Evolutionary conservation across 2,329 filamentous ascomycete genomes (phyloP).

Genomic region (Colletotrichum horii): DNA sequence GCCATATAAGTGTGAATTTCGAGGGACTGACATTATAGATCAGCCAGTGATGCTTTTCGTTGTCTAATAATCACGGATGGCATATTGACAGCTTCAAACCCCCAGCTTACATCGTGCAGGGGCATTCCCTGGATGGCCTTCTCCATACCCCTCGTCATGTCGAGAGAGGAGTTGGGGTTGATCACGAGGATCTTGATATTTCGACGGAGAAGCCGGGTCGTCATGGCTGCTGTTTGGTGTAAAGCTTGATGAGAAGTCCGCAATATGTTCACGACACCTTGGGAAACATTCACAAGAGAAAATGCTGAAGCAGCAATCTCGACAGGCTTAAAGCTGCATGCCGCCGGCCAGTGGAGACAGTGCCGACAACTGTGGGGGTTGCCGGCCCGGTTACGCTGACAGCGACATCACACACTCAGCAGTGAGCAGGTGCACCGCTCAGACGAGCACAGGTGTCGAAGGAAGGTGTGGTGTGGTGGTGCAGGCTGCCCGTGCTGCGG

Average conservation of each 20-base stretch:
- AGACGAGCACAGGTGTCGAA: not conserved
- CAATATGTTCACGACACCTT: not conserved
- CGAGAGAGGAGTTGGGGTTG: constrained; percentile 78
- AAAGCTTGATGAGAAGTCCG: not conserved
- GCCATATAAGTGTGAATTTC: constrained; percentile 71
- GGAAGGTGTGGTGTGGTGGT: not conserved
- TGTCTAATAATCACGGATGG: not conserved
- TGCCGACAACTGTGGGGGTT: not conserved
- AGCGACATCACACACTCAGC: not conserved
- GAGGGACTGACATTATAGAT: constrained; percentile 39
- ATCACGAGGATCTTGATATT: constrained; percentile 67
- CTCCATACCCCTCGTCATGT: constrained; percentile 74
- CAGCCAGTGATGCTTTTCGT: not conserved
- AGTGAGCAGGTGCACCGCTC: not conserved
- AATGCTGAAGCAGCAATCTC: not conserved
- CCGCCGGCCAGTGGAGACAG: not conserved
- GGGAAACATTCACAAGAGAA: not conserved
- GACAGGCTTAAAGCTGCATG: not conserved
- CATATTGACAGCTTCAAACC: not conserved
- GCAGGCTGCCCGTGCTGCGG: constrained; percentile 26
- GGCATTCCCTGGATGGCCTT: constrained; percentile 49
- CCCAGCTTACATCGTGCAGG: constrained; percentile 39
- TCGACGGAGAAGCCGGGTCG: constrained; percentile 31
- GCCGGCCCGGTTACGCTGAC: not conserved
- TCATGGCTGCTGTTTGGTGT: constrained; percentile 24